Evolutionary conservation across 352 stramenopile species (phyloP), one percentile per base, ranked within the genome.

Genomic region (Phytopythium vexans): DNA sequence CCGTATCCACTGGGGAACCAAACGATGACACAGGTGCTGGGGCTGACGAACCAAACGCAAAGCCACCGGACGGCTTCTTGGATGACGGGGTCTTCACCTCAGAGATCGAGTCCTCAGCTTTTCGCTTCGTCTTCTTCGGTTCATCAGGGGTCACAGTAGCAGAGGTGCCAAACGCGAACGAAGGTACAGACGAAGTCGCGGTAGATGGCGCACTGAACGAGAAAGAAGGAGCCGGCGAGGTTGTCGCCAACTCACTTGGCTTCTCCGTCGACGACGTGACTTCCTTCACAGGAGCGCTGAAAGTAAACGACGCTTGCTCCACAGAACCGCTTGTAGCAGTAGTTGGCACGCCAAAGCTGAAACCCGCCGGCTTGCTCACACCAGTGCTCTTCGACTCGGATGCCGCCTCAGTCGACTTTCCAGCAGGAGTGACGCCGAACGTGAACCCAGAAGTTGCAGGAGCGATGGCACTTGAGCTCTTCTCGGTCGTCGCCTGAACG

Each of bases 301-400:
- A 89, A 27, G 60, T 72, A 33, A 89, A 86, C 21, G 64, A 56
- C 6, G 70, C 47, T 34, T 72, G 74, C 7, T 60, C 56, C 4
- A 42, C 45, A 48, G 43, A 48, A 32, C 64, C 62, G 11, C 63
- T 64, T 7, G 50, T 21, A 14, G 73, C 52, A 2, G 53, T n/a
- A 1, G 51, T 4, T 9, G 65, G 37, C 6, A 14, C 53, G 49
- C 64, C 61, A 49, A 80, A 77, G 46, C 55, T 74, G 39, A 77
- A 80, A 2, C 64, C 64, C 10, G 42, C 63, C 0, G 68, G 55
- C 34, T 59, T 64, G 40, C 53, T 64, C 10, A 45, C 31, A 41
- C 38, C 55, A 42, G 54, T 9, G 11, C 16, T 37, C 45, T 8
- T 31, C 6, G 45, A 15, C 15, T 41, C 43, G 35, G 36, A 2